Conservation (phyloP, 768 basidiomycete genomes). For the Naganishia antarctica region DNA sequence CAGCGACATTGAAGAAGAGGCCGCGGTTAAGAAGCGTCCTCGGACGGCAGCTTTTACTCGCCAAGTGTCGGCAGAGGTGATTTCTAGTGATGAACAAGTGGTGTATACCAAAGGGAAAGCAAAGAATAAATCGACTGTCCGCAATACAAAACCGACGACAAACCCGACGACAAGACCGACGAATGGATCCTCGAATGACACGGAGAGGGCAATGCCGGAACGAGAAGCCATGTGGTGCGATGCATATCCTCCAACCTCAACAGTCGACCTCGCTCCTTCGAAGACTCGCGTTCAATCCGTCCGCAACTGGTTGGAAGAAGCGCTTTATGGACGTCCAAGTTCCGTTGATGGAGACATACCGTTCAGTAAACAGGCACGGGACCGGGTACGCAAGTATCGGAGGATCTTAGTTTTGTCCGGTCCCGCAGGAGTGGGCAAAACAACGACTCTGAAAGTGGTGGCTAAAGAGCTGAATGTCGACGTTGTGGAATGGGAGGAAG, state of each 20-base stretch:
- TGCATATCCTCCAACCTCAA: neutral
- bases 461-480: conserved; percentile 70
- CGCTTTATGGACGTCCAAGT: conserved; percentile 36
- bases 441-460: conserved; percentile 72
- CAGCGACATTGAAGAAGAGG: conserved; percentile 10
- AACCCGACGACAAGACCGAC: too few species aligned
- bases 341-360: conserved; percentile 9
- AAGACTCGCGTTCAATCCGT: conserved; percentile 41
- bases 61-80: neutral
- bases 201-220: neutral
- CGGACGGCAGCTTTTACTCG: neutral
- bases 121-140: neutral
- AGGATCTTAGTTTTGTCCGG: conserved; percentile 80
- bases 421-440: conserved; percentile 86
- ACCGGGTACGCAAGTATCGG: conserved; percentile 45
- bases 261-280: conserved; percentile 42
- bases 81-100: conserved; percentile 20
- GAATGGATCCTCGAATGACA: too few species aligned
- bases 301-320: conserved; percentile 45
- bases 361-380: conserved; percentile 27
- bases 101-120: neutral
- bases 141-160: neutral
- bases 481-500: conserved; percentile 78
- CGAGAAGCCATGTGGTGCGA: conserved; percentile 14
- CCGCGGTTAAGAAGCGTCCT: neutral